Evolutionary conservation across 176 grass and related monocot genomes (phyloP).

Genomic region (Puccinellia tenuiflora): DNA sequence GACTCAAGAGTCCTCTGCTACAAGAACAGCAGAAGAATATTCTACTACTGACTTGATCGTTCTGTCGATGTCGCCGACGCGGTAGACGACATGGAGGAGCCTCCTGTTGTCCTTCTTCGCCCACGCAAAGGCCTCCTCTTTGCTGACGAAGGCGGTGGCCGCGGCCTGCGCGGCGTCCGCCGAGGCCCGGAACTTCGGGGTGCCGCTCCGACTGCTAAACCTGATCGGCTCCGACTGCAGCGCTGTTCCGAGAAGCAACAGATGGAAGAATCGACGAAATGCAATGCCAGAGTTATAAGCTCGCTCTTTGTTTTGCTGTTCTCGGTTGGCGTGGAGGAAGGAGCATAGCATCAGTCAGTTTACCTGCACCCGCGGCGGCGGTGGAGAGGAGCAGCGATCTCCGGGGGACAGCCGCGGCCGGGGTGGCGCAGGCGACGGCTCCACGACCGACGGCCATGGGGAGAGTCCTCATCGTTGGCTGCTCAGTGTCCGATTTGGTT

Average conservation of each 20-base stretch:
- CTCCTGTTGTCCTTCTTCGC: constrained; percentile 67
- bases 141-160: constrained; percentile 36
- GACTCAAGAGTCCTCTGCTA: too few relatives aligned
- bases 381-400: constrained; percentile 25
- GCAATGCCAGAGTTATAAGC: not conserved
- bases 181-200: constrained; percentile 20
- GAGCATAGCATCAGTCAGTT: not conserved
- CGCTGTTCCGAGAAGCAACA: not conserved
- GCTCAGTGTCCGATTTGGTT: not conserved
- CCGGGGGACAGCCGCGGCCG: constrained; percentile 29
- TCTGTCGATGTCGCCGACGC: constrained; percentile 72
- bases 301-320: not conserved
- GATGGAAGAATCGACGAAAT: not conserved
- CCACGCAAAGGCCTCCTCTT: constrained; percentile 67
- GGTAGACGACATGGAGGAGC: constrained; percentile 88
- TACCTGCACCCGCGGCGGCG: constrained; percentile 15
- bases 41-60: constrained; percentile 66
- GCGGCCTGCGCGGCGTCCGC: constrained; percentile 48
- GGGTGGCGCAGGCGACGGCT: constrained; percentile 27
- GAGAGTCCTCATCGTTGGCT: constrained; percentile 7
- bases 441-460: constrained; percentile 10
- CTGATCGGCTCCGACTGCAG: constrained; percentile 20
- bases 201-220: not conserved
- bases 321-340: not conserved
- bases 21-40: not conserved